Conservation (phyloP, 1,139 yeast genomes). For the Yamadazyma sp. region DNA sequence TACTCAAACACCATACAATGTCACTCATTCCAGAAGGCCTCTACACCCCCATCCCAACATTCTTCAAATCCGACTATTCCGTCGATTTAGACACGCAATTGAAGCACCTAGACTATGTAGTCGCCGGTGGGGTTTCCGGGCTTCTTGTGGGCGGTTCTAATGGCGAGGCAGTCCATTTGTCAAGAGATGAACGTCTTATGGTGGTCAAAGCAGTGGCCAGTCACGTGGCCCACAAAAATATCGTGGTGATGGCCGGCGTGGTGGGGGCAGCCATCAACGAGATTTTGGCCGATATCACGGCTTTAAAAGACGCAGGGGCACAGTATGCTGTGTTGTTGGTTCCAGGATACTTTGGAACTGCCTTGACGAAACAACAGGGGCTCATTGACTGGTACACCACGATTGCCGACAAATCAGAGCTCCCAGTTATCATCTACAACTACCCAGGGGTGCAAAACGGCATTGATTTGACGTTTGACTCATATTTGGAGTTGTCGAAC, state of each 20-base stretch:
- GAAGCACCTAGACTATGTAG: slow-evolving; percentile 37
- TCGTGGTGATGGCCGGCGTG: slow-evolving; percentile 32
- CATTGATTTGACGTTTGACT: slow-evolving; percentile 34
- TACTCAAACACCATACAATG: background rate
- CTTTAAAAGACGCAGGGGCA: slow-evolving; percentile 24
- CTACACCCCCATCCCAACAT: slow-evolving; percentile 50
- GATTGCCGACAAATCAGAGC: slow-evolving; percentile 40
- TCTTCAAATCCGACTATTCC: slow-evolving; percentile 39
- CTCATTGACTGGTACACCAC: slow-evolving; percentile 38
- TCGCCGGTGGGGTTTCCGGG: slow-evolving; percentile 42
- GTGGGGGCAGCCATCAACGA: slow-evolving; percentile 23
- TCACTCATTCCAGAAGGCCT: slow-evolving; percentile 28
- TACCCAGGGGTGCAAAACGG: slow-evolving; percentile 50
- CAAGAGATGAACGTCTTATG: slow-evolving; percentile 28
- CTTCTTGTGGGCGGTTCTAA: slow-evolving; percentile 48
- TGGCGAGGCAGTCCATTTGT: slow-evolving; percentile 36
- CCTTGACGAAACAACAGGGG: slow-evolving; percentile 35
- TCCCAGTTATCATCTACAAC: slow-evolving; percentile 48
- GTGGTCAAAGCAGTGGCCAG: slow-evolving; percentile 19
- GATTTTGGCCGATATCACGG: slow-evolving; percentile 14
- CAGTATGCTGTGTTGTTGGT: slow-evolving; percentile 29
- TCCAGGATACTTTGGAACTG: slow-evolving; percentile 34
- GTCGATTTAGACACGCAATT: slow-evolving; percentile 43
- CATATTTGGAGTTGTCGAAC: slow-evolving; percentile 30
- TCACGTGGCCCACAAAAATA: slow-evolving; percentile 20